Evolutionary conservation across 108 stramenopile species (phyloP), one percentile per base, ranked within the genome.

Genomic region (Asterionellopsis glacialis): DNA sequence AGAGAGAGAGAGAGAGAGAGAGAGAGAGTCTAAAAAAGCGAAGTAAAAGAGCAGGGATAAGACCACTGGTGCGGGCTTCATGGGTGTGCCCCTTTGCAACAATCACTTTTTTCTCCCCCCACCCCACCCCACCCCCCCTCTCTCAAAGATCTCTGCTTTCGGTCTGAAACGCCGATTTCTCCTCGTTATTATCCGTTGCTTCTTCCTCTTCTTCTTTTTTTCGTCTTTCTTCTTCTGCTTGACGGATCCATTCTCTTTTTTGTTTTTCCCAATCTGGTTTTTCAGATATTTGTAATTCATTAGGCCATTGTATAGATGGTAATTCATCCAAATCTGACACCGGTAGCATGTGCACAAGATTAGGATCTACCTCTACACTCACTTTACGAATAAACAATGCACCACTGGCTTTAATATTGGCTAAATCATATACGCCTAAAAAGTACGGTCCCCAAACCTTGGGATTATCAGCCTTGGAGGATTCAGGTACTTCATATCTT

Each of bases 361-460:
- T 93, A 26, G 65, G 73, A 67, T 93, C 92, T 6, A 93, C 73
- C 18, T 55, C 52, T 47, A 57, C 58, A 26, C 88, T 84, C 9
- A 94, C 93, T 55, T 91, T 94, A 47, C 93, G 75, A 15, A 94
- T 66, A 60, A 81, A 91, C 65, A 94, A 67, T 16, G 93, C 93
- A 11, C 93, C 93, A 33, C 80, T 84, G 9, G 72, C 64, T 16
- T 71, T 69, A 47, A 94, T 88, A 27, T 72, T 54, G 22, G 65
- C 55, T 63, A 94, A 70, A 69, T 94, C 93, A 72, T 94, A 94
- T 0, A 81, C 67, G 21, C 93, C 93, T 49, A 94, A 48, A 76
- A 80, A 94, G 69, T 94, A 94, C 0, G 93, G 93, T 21, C 93
- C 93, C 93, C 93, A 94, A 18, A 86, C 72, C 27, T 71, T 74